phyloP scores from a whole-genome alignment of 768 basidiomycete genomes.

The Trametes maxima region DNA sequence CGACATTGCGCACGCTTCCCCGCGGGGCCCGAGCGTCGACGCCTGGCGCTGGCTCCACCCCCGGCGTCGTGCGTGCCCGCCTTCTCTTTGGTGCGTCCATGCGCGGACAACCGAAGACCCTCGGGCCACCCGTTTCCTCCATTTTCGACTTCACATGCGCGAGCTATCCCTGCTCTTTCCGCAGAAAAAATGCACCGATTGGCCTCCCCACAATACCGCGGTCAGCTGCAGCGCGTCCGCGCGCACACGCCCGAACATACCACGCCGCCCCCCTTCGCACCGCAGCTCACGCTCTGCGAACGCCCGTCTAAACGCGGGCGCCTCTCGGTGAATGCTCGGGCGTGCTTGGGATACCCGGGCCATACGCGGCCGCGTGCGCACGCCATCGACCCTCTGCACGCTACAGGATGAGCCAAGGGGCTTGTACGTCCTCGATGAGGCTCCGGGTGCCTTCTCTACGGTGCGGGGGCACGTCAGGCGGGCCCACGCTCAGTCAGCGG shows the following conservation, averaged over 20 bases:
- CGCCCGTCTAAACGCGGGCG: constrained; percentile 6
- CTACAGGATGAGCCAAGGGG: neutral
- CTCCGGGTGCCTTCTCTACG: neutral
- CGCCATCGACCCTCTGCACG: neutral
- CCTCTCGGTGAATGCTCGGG: constrained; percentile 20
- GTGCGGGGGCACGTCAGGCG: neutral
- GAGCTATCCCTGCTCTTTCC: neutral
- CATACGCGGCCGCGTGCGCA: constrained; percentile 2
- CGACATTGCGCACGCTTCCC: neutral
- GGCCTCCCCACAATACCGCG: constrained; percentile 3
- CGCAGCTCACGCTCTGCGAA: constrained; percentile 2
- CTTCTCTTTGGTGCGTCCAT: neutral
- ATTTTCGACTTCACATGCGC: neutral
- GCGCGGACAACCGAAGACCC: neutral
- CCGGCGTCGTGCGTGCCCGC: neutral
- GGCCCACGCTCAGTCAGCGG: neutral
- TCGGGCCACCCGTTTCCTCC: neutral
- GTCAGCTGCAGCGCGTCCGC: constrained; percentile 14
- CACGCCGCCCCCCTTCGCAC: constrained; percentile 3
- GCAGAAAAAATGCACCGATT: neutral
- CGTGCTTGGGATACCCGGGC: constrained; percentile 6
- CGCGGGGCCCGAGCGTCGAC: neutral
- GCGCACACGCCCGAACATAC: constrained; percentile 10
- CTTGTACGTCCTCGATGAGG: neutral
- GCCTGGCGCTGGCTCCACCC: neutral